Percentiles rank a stretch among this genome's conserved stretches.
phyloP scores from a whole-genome alignment of 345 rosid genomes.

The Melastoma malabathricum region DNA sequence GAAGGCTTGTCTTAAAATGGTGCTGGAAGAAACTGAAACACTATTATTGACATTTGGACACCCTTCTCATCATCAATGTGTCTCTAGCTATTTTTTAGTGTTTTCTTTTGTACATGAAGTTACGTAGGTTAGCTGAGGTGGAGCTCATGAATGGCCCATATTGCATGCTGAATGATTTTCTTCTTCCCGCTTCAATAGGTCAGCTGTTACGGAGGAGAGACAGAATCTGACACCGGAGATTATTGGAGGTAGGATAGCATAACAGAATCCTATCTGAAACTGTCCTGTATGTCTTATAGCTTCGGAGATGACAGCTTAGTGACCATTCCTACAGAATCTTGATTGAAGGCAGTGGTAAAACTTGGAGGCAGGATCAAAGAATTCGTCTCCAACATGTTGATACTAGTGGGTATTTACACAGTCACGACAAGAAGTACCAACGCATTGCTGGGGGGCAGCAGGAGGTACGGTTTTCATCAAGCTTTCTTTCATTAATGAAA shows the following conservation, averaged over 20 bases:
- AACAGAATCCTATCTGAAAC: too few relatives aligned
- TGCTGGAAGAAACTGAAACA: too few relatives aligned
- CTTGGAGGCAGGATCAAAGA: constrained; percentile 89
- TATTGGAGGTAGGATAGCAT: constrained; percentile 63
- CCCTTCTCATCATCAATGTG: too few relatives aligned
- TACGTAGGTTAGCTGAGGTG: too few relatives aligned
- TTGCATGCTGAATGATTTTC: too few relatives aligned
- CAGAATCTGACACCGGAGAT: constrained; percentile 92
- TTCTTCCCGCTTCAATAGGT: constrained; percentile 23
- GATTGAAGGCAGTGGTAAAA: constrained; percentile 87
- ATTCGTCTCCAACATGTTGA: constrained; percentile 90
- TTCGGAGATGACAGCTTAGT: too few relatives aligned
- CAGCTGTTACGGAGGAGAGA: constrained; percentile 92
- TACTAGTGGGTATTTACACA: constrained; percentile 85
- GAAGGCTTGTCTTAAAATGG: too few relatives aligned
- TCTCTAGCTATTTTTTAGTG: too few relatives aligned
- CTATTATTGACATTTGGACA: too few relatives aligned
- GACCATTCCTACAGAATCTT: constrained; percentile 33
- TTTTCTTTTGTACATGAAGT: too few relatives aligned
- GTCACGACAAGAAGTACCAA: constrained; percentile 92
- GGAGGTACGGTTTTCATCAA: constrained; percentile 34
- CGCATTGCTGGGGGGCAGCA: constrained; percentile 98
- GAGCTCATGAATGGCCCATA: too few relatives aligned
- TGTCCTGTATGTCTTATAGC: too few relatives aligned
- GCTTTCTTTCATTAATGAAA: neutral